Conservation (phyloP, 2,329 filamentous ascomycete genomes). For the Byssoonygena ceratinophila region DNA sequence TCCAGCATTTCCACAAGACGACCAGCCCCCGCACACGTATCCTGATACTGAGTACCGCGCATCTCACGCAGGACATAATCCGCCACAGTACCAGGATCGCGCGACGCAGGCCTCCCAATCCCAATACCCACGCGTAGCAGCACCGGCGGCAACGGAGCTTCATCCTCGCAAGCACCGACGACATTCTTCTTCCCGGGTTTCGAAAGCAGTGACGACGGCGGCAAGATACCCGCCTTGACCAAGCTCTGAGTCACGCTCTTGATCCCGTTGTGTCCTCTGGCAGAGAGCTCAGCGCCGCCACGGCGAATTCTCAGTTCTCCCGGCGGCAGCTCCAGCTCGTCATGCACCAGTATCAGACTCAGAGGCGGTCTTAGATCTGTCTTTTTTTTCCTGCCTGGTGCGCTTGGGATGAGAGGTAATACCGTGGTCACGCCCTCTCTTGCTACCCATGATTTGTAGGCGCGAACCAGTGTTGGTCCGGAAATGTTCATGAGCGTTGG, state of each 20-base stretch:
- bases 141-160: constrained; percentile 22
- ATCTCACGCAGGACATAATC: constrained; percentile 68
- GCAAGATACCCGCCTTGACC: constrained; percentile 32
- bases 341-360: constrained; percentile 68
- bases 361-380: constrained; percentile 18
- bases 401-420: not conserved
- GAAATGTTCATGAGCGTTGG: constrained; percentile 75
- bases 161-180: constrained; percentile 21
- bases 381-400: constrained; percentile 11
- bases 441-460: constrained; percentile 46
- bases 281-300: constrained; percentile 48
- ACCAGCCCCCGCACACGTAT: constrained; percentile 41
- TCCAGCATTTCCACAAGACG: constrained; percentile 44
- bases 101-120: constrained; percentile 67
- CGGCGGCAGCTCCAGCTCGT: constrained; percentile 67
- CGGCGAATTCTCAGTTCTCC: constrained; percentile 56
- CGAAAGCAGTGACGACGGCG: constrained; percentile 21
- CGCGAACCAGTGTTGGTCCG: constrained; percentile 57
- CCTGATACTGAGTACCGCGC: constrained; percentile 41
- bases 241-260: constrained; percentile 53
- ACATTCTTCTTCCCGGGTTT: constrained; percentile 26
- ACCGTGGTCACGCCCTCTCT: not conserved
- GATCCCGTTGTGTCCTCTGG: constrained; percentile 64
- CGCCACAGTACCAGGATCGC: constrained; percentile 58
- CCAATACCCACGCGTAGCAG: constrained; percentile 63